These are phyloP conservation scores for Peziza echinospora DNA, from an alignment of 495 filamentous ascomycete genomes.

Conservation along the genomic window DNA sequence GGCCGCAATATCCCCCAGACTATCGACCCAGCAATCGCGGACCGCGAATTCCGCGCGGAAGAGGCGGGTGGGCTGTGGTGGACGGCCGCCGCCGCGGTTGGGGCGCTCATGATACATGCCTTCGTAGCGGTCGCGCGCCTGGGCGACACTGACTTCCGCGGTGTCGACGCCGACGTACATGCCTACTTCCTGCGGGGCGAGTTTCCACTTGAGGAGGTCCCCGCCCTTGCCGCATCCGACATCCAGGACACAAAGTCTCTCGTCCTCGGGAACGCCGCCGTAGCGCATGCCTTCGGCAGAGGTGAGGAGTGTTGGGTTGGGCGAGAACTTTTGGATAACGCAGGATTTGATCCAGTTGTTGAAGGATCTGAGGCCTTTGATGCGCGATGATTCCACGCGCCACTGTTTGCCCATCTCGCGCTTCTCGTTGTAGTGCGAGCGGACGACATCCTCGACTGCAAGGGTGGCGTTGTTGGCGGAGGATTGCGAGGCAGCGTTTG, in stretches of 20 bases:
- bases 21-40: slow-evolving; percentile 75
- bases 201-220: slow-evolving; percentile 86
- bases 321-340: slow-evolving; percentile 89
- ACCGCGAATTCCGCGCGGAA: slow-evolving; percentile 72
- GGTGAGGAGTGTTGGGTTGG: slow-evolving; percentile 22
- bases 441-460: slow-evolving; percentile 58
- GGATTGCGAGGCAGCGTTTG: slow-evolving; percentile 5
- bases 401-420: slow-evolving; percentile 80
- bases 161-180: slow-evolving; percentile 87
- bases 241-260: slow-evolving; percentile 47
- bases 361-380: slow-evolving; percentile 82
- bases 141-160: slow-evolving; percentile 72
- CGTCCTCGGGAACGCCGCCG: slow-evolving; percentile 29
- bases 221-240: slow-evolving; percentile 94
- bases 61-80: slow-evolving; percentile 28
- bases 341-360: slow-evolving; percentile 99
- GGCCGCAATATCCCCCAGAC: slow-evolving; percentile 52
- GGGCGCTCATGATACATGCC: slow-evolving; percentile 36
- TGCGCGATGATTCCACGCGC: slow-evolving; percentile 77
- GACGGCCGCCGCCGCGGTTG: slow-evolving; percentile 26
- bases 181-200: slow-evolving; percentile 59
- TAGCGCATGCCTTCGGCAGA: slow-evolving; percentile 28
- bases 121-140: slow-evolving; percentile 64
- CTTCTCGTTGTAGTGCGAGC: slow-evolving; percentile 90
- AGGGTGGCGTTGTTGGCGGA: neutral